Evolutionary conservation across 148 eudicot genomes (phyloP).

Genomic region (Silene uniflora): DNA sequence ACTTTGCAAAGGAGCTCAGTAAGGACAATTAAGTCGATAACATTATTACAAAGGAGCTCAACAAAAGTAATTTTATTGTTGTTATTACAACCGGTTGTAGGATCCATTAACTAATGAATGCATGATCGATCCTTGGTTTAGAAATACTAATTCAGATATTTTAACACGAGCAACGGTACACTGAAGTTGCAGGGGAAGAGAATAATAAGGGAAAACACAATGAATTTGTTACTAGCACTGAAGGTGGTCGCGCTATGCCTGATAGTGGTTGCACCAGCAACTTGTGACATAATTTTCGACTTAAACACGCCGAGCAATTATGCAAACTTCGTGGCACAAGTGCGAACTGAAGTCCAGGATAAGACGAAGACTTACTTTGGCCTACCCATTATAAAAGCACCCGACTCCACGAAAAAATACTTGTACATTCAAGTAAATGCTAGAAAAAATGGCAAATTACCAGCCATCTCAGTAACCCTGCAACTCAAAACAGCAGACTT

Average conservation of each 20-base stretch:
- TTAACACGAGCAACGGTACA: neutral
- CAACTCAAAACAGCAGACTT: slow-evolving; percentile 14
- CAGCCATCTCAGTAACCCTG: slow-evolving; percentile 6
- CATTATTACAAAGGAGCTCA: no score
- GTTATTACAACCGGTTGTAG: no score
- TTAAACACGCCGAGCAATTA: neutral
- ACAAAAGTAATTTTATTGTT: no score
- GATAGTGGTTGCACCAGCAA: neutral
- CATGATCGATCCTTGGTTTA: no score
- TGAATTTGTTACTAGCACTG: neutral
- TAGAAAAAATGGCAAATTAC: neutral
- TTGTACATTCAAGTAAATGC: neutral
- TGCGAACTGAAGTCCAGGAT: neutral
- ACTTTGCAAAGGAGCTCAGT: no score
- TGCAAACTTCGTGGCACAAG: neutral
- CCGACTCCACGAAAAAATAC: neutral
- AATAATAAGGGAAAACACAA: no score
- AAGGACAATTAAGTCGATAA: no score
- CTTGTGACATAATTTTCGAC: neutral
- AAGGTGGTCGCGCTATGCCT: neutral
- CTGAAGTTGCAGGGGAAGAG: neutral
- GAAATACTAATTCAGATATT: no score
- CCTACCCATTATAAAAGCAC: neutral
- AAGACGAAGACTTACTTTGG: neutral
- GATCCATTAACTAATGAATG: no score